Base-by-base conservation (phyloP, 768 basidiomycete genomes). In the Kwoniella sp. region DNA sequence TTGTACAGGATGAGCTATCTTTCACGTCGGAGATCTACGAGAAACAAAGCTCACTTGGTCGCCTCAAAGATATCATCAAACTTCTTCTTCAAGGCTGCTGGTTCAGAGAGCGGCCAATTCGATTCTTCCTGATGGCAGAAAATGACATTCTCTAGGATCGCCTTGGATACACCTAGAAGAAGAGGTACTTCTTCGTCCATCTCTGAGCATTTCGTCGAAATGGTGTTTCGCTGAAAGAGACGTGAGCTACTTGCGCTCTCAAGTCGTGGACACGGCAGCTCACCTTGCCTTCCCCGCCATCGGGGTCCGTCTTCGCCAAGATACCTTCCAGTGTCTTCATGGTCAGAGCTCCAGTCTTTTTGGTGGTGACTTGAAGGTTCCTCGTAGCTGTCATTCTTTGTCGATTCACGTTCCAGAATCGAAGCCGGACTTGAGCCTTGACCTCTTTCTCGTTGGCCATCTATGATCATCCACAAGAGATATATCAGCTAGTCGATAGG, bases 51-150 rank as follows among this genome's bases (percentile, higher is more conserved):
- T 66, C 50, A 79, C 92, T 90, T 89, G 21, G 94, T 98, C 2
- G 96, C 96, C 80, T 99, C 96, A 72, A 99, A 98, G 60, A 99
- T 99, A 73, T 99, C 96, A 72, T 99, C 96, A 65, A 99, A 99
- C 78, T 98, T 98, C 85, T 97, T 98, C 84, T 99, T 99, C 37
- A 99, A 81, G 0, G 87, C 85, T 12, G 90, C 82, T 1, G 95
- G 90, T 71, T 98, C 96, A 0, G 93, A 85, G 24, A 99, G 84
- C 0, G 96, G 96, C 96, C 96, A 99, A 73, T 91, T 97, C 0
- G 92, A 94, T 57, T 99, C 96, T 74, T 99, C 96, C 80, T 99
- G 96, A 79, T 99, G 96, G 80, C 96, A 99, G 74, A 99, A 99
- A 53, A 99, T 98, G 73, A 99, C 96, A 76, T 97, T 98, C 72